phyloP scores from a whole-genome alignment of 805 yeast genomes.

The Sugiyamaella floridensis region DNA sequence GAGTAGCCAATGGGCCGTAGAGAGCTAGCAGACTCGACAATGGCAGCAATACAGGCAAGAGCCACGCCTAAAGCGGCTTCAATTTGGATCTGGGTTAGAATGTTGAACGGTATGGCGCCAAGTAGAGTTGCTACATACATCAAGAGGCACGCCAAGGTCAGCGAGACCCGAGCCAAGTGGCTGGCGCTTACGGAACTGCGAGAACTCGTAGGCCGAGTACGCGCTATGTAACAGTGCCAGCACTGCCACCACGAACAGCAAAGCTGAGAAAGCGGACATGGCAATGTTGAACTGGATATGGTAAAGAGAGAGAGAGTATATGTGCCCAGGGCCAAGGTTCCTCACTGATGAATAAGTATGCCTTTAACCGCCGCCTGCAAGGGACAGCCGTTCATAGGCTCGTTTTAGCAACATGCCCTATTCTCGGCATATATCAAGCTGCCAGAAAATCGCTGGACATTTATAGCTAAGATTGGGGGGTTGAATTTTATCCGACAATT shows the following conservation, averaged over 20 bases:
- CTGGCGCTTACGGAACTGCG: conserved; percentile 16
- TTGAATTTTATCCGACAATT: neutral
- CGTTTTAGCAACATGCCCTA: neutral
- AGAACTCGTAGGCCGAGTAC: conserved; percentile 25
- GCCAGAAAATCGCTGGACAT: neutral
- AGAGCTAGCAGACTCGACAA: conserved; percentile 27
- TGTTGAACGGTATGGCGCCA: neutral
- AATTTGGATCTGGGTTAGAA: conserved; percentile 33
- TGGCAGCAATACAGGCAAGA: conserved; percentile 34
- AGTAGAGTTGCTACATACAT: conserved; percentile 15
- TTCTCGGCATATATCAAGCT: neutral
- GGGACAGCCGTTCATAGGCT: neutral
- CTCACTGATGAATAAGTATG: neutral
- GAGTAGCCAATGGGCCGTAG: conserved; percentile 44
- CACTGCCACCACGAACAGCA: conserved; percentile 14
- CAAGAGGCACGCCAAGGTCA: conserved; percentile 16
- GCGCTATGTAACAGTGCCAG: conserved; percentile 20
- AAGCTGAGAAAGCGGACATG: conserved; percentile 7
- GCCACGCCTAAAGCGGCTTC: conserved; percentile 47
- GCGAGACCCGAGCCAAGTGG: conserved; percentile 10
- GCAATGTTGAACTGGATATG: neutral
- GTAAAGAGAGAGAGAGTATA: neutral
- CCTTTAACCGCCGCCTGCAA: neutral
- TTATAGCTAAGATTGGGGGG: neutral
- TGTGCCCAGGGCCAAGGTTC: neutral